Evolutionary conservation across 2,329 filamentous ascomycete species (phyloP).

Genomic region (Aspergillus sp.): DNA sequence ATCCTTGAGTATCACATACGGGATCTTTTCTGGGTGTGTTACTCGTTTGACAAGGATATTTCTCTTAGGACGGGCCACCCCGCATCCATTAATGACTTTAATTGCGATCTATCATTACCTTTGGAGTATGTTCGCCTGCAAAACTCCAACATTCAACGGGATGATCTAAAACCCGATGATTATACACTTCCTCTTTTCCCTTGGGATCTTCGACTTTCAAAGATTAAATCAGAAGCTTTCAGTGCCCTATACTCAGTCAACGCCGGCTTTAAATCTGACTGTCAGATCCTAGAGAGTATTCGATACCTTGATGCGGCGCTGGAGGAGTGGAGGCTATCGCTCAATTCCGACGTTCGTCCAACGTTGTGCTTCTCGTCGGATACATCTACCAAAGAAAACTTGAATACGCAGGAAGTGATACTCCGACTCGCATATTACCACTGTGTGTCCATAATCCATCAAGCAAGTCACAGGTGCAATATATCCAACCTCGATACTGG

Average conservation of each 20-base stretch:
- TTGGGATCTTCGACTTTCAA: slow-evolving; percentile 40
- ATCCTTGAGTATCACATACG: slow-evolving; percentile 4
- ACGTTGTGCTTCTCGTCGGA: slow-evolving; percentile 32
- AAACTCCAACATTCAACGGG: slow-evolving; percentile 1
- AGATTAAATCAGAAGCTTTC: slow-evolving; percentile 45
- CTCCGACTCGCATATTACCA: slow-evolving; percentile 50
- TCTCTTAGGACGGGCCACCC: slow-evolving; percentile 8
- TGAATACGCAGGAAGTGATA: slow-evolving; percentile 39
- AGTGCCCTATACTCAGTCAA: slow-evolving; percentile 42
- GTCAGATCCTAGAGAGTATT: slow-evolving; percentile 46
- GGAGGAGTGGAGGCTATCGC: slow-evolving; percentile 45
- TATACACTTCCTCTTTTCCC: slow-evolving; percentile 27
- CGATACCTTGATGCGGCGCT: slow-evolving; percentile 49
- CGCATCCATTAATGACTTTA: slow-evolving; percentile 25
- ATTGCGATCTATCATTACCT: slow-evolving; percentile 45
- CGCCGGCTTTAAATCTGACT: slow-evolving; percentile 41
- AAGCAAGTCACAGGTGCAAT: slow-evolving; percentile 43
- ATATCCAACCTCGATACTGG: slow-evolving; percentile 13
- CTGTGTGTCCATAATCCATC: slow-evolving; percentile 46
- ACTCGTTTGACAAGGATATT: slow-evolving; percentile 14
- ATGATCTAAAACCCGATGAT: slow-evolving; percentile 3
- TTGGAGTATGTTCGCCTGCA: slow-evolving; percentile 23
- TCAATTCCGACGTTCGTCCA: slow-evolving; percentile 39
- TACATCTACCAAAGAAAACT: slow-evolving; percentile 1
- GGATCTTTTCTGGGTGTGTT: slow-evolving; percentile 14